phyloP scores from a whole-genome alignment of 73 alveolate species.

The Uronychia setigera region DNA sequence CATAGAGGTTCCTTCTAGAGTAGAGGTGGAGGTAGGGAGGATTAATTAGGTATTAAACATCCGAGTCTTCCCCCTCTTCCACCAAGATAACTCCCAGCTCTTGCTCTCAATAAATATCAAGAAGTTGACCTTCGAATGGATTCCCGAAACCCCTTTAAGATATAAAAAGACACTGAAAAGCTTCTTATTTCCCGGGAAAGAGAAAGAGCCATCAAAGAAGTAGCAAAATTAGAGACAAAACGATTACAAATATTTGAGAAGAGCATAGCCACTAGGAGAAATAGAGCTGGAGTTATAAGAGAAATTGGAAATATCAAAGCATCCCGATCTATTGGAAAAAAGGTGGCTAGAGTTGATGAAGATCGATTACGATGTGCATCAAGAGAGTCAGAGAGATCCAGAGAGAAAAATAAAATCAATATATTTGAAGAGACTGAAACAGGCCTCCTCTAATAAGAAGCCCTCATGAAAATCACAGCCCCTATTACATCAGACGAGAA shows the following conservation, averaged over 20 bases:
- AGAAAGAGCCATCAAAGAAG: constrained; percentile 33
- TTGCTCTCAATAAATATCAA: neutral
- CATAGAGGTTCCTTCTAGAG: neutral
- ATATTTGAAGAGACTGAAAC: neutral
- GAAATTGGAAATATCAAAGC: neutral
- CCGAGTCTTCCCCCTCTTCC: neutral
- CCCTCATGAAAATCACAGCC: constrained; percentile 18
- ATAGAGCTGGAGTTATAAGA: constrained; percentile 1
- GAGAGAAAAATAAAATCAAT: neutral
- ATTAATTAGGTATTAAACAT: too few species aligned
- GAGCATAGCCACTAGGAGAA: constrained; percentile 23
- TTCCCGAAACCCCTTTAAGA: constrained; percentile 21
- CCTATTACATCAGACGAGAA: neutral
- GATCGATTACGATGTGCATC: neutral
- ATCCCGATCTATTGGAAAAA: neutral
- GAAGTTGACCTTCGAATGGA: neutral
- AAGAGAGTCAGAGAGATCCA: neutral
- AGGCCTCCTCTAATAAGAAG: neutral
- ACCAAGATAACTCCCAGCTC: neutral
- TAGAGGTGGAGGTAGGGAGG: neutral
- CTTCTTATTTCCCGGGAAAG: constrained; percentile 30
- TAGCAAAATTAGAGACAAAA: constrained; percentile 4
- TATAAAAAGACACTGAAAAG: constrained; percentile 39
- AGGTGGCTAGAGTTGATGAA: neutral
- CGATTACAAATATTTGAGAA: constrained; percentile 30